Conservation (phyloP, 208 protist species). For the Angomonas desouzai region DNA sequence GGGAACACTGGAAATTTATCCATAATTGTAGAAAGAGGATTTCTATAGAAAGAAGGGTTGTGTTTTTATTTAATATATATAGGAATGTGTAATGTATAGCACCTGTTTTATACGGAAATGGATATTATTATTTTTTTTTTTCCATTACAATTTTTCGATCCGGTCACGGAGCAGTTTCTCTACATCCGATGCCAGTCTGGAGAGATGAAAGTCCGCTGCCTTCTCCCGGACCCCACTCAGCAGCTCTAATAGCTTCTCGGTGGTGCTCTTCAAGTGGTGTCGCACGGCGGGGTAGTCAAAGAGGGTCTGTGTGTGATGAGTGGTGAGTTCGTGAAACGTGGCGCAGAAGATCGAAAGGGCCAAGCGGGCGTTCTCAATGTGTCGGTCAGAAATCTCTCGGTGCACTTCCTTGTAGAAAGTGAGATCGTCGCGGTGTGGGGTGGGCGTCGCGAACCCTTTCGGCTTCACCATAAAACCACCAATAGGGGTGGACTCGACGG, state of each 20-base stretch:
- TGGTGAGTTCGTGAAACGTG: not conserved
- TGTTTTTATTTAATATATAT: too few relatives aligned
- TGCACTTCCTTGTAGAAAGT: constrained; percentile 7
- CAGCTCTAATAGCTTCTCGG: not conserved
- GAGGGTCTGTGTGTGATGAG: not conserved
- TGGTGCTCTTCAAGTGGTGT: not conserved
- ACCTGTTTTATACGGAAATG: too few relatives aligned
- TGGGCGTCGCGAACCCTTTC: not conserved
- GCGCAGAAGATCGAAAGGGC: constrained; percentile 13
- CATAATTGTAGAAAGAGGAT: too few relatives aligned
- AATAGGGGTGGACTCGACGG: constrained; percentile 1
- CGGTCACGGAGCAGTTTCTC: not conserved
- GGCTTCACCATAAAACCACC: not conserved
- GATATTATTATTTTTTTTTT: too few relatives aligned
- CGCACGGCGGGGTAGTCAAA: constrained; percentile 4
- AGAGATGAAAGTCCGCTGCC: not conserved
- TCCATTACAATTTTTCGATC: not conserved
- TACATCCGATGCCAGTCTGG: not conserved
- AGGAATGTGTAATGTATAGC: too few relatives aligned
- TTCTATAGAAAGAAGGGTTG: too few relatives aligned
- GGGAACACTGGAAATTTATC: too few relatives aligned
- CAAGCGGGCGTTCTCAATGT: constrained; percentile 11
- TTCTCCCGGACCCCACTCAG: not conserved
- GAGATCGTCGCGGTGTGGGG: not conserved
- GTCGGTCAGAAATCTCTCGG: not conserved